phyloP scores from a whole-genome alignment of 768 basidiomycete genomes.

The Macrolepiota dolichaula region DNA sequence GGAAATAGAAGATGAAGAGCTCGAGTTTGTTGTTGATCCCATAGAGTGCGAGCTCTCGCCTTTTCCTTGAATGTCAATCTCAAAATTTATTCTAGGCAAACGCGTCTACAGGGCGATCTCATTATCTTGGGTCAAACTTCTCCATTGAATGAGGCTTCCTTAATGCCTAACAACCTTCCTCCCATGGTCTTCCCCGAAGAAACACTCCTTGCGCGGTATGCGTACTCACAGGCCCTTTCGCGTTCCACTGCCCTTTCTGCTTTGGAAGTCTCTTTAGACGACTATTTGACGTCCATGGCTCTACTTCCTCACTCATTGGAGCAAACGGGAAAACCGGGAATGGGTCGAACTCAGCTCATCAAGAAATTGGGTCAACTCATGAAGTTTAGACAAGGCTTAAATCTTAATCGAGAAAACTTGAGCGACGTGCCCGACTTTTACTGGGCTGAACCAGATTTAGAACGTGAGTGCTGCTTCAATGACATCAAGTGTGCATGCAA shows the following conservation, averaged over 20 bases:
- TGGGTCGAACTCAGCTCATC: slow-evolving; percentile 79
- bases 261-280: slow-evolving; percentile 80
- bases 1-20: slow-evolving; percentile 81
- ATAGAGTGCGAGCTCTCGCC: slow-evolving; percentile 53
- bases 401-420: slow-evolving; percentile 86
- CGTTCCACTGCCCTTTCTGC: slow-evolving; percentile 86
- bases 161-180: slow-evolving; percentile 40
- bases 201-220: slow-evolving; percentile 83
- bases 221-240: slow-evolving; percentile 88
- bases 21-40: slow-evolving; percentile 91
- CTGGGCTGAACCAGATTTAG: slow-evolving; percentile 91
- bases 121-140: slow-evolving; percentile 80
- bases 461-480: slow-evolving; percentile 44
- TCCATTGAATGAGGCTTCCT: slow-evolving; percentile 49
- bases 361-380: slow-evolving; percentile 91
- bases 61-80: not conserved
- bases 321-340: slow-evolving; percentile 78
- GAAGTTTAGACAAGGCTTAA: slow-evolving; percentile 89
- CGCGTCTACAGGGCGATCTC: slow-evolving; percentile 86
- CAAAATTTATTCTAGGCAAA: slow-evolving; percentile 40
- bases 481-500: not conserved
- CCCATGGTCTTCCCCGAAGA: slow-evolving; percentile 60
- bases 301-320: slow-evolving; percentile 73
- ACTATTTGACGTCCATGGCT: slow-evolving; percentile 81
- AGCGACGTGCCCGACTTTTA: slow-evolving; percentile 90